A percentile compares a stretch with the other conserved stretches of the same genome.
Conservation (phyloP, 805 yeast species). For the Cyberlindnera lachancei region DNA sequence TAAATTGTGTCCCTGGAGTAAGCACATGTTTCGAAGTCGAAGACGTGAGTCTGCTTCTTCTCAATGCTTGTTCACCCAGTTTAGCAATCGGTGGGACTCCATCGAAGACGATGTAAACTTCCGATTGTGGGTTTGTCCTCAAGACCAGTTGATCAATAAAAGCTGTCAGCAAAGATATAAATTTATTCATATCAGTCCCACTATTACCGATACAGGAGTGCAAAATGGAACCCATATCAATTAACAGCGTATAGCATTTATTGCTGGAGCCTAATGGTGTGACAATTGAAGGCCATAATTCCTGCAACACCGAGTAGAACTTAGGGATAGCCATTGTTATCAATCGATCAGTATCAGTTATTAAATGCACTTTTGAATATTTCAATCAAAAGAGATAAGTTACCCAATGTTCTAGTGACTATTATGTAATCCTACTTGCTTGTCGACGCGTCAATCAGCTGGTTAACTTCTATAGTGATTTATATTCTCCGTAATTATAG, state of each 20-base stretch:
- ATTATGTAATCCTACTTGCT: too few relatives aligned
- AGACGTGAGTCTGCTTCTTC: too few relatives aligned
- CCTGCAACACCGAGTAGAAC: constrained; percentile 8
- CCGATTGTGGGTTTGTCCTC: constrained; percentile 65
- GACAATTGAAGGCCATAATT: constrained; percentile 7
- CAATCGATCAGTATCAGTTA: too few relatives aligned
- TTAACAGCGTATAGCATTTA: constrained; percentile 81
- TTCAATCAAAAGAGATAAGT: too few relatives aligned
- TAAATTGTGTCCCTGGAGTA: constrained; percentile 93
- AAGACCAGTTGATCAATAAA: constrained; percentile 82
- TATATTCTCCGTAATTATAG: too few relatives aligned
- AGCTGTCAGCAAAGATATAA: constrained; percentile 69
- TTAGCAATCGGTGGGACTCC: constrained; percentile 98
- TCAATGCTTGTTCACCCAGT: constrained; percentile 88
- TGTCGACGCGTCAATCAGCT: too few relatives aligned
- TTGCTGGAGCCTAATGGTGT: background rate
- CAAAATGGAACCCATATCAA: constrained; percentile 91
- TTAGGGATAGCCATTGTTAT: constrained; percentile 17
- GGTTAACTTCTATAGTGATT: too few relatives aligned
- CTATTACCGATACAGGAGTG: too few relatives aligned
- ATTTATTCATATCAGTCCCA: too few relatives aligned
- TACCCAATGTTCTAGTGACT: too few relatives aligned
- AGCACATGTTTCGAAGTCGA: too few relatives aligned
- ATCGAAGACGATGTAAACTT: constrained; percentile 88
- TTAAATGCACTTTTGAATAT: too few relatives aligned